Conservation (phyloP, 371 early-diverging fungal genomes). For the Dichotomocladium elegans region DNA sequence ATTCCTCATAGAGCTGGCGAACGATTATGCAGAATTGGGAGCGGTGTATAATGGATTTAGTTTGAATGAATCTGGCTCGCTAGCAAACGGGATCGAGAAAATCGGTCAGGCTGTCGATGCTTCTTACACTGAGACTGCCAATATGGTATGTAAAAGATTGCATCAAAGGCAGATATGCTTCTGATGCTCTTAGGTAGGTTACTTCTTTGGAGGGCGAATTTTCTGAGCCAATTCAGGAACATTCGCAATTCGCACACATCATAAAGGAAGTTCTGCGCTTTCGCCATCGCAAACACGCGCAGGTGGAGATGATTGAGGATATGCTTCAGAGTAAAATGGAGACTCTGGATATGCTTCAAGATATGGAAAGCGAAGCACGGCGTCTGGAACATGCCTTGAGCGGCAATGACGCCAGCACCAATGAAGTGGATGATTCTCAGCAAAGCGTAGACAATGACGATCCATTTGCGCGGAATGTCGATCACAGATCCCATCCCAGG, state of each 20-base stretch:
- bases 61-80: slow-evolving; percentile 65
- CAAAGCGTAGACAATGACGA: slow-evolving; percentile 8
- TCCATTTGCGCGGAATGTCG: background rate
- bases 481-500: slow-evolving; percentile 6
- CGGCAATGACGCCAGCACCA: slow-evolving; percentile 26
- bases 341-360: slow-evolving; percentile 61
- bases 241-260: slow-evolving; percentile 80
- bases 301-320: slow-evolving; percentile 74
- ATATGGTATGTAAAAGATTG: slow-evolving; percentile 60
- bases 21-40: slow-evolving; percentile 86
- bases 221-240: slow-evolving; percentile 82
- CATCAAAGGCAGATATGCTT: no score
- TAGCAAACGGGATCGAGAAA: slow-evolving; percentile 83
- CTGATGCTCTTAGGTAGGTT: background rate
- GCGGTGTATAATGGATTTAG: slow-evolving; percentile 92
- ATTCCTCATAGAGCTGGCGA: slow-evolving; percentile 42
- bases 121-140: slow-evolving; percentile 68
- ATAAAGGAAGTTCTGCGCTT: slow-evolving; percentile 82
- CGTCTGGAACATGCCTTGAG: slow-evolving; percentile 76
- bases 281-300: slow-evolving; percentile 82
- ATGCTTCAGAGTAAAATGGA: slow-evolving; percentile 64
- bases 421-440: slow-evolving; percentile 26
- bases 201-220: slow-evolving; percentile 70
- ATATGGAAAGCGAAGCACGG: slow-evolving; percentile 82
- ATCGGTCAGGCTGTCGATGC: slow-evolving; percentile 89